phyloP scores from a whole-genome alignment of 2,329 filamentous ascomycete genomes.

The Aspergillus chevalieri region DNA sequence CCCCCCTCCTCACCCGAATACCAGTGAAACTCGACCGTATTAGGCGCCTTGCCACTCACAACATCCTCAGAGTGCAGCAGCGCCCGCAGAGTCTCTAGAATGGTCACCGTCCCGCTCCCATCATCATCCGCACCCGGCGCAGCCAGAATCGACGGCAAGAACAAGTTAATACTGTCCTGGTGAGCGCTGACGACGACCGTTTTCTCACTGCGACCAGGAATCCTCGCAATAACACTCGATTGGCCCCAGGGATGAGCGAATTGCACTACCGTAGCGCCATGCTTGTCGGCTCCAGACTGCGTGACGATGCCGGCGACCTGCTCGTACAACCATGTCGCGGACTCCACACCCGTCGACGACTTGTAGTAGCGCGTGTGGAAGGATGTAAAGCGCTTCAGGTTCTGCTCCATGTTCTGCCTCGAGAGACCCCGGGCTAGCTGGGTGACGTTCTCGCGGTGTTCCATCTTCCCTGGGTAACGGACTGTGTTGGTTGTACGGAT shows the following conservation, averaged over 20 bases:
- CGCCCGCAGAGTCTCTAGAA: constrained; percentile 81
- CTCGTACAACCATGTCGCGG: constrained; percentile 76
- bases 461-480: constrained; percentile 61
- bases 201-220: constrained; percentile 77
- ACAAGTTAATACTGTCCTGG: constrained; percentile 92
- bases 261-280: constrained; percentile 62
- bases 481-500: constrained; percentile 38
- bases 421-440: constrained; percentile 63
- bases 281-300: constrained; percentile 61
- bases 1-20: constrained; percentile 88
- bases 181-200: constrained; percentile 87
- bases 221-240: constrained; percentile 81
- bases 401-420: constrained; percentile 68
- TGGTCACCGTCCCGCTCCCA: constrained; percentile 87
- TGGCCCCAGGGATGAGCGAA: constrained; percentile 86
- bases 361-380: constrained; percentile 56
- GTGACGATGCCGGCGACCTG: constrained; percentile 68
- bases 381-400: constrained; percentile 65
- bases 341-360: constrained; percentile 64
- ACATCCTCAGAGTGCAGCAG: constrained; percentile 69
- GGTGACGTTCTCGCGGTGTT: constrained; percentile 59
- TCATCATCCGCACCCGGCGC: constrained; percentile 96
- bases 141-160: constrained; percentile 72
- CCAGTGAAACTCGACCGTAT: constrained; percentile 96
- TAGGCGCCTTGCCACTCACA: constrained; percentile 63